Evolutionary conservation across 2,329 filamentous ascomycete species (phyloP), one percentile per base, ranked within the genome.

Genomic region (Pyricularia grisea): DNA sequence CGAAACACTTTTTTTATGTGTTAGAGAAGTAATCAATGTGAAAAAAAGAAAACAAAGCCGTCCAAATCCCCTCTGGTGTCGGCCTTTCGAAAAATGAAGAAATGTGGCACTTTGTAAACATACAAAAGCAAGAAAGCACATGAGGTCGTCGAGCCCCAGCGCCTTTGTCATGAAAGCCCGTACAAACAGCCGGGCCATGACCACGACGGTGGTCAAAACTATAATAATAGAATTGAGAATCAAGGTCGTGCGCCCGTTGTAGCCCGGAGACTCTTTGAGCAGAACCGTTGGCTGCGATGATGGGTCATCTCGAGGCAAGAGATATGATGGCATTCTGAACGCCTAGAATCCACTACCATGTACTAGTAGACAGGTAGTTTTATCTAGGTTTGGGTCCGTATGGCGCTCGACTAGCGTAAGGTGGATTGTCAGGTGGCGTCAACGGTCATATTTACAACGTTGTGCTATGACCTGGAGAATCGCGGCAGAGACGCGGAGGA

Each of bases 121-220:
- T 63, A 63, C 60, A 28, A 28, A 63, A 31, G 74, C 74, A 9
- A 76, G 61, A 27, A 71, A 65, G 10, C 75, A 73, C 11, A 78
- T 68, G 5, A 67, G 70, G 73, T 79, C 77, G 70, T 79, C 77
- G 27, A 74, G 64, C 1, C 76, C 76, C 7, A 73, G 70, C 9
- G 71, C 71, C 67, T 76, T 78, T 20, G 74, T 75, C 71, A 78
- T 75, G 69, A 73, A 72, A 36, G 72, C 69, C 25, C 77, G 69
- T 6, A 75, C 75, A 68, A 75, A 76, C 23, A 77, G 68, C 7
- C 77, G 72, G n/a, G 72, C 63, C 3, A 69, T 68, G 36, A 75
- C 71, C 33, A 78, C 70, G 12, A 77, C 12, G 2, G 73, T 74
- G 50, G 77, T 76, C 27, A 78, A 69, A 61, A 69, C 71, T 50